These are phyloP conservation scores for Houttuynia cordata DNA, from an alignment of 164 flowering plant species.

Conservation along the genomic window DNA sequence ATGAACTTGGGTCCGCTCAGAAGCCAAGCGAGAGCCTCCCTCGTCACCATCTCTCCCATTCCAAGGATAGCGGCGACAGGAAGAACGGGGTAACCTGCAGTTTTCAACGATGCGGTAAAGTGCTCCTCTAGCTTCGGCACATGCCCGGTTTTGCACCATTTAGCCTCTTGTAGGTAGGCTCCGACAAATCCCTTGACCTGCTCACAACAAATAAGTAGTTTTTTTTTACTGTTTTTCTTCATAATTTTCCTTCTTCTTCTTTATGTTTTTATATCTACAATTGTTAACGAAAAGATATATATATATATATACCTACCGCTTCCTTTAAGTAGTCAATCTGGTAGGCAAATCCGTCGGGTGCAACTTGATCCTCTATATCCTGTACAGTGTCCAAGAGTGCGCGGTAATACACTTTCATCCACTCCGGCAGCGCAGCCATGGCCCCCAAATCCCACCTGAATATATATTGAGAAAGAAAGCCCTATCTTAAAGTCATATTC, in stretches of 20 bases:
- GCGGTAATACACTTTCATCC: conserved; percentile 1
- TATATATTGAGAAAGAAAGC: no score
- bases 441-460: conserved; percentile 3
- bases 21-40: conserved; percentile 2
- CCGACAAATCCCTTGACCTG: conserved; percentile 1
- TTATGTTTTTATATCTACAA: no score
- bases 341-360: neutral
- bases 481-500: neutral
- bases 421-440: neutral
- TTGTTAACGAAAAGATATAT: neutral
- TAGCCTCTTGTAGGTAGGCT: conserved; percentile 2
- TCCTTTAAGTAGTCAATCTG: conserved; percentile 3
- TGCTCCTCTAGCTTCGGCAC: conserved; percentile 1
- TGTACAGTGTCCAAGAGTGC: conserved; percentile 1
- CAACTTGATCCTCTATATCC: neutral
- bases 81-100: conserved; percentile 1
- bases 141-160: conserved; percentile 1
- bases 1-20: conserved; percentile 2
- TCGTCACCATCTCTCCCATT: conserved; percentile 1
- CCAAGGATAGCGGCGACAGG: neutral
- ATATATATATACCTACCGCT: neutral
- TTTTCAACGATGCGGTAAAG: neutral
- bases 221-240: no score
- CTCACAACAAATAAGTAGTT: neutral
- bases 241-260: no score